Evolutionary conservation across 2,329 filamentous ascomycete species (phyloP), one percentile per base, ranked within the genome.

Genomic region (Bipolaris sorokiniana): DNA sequence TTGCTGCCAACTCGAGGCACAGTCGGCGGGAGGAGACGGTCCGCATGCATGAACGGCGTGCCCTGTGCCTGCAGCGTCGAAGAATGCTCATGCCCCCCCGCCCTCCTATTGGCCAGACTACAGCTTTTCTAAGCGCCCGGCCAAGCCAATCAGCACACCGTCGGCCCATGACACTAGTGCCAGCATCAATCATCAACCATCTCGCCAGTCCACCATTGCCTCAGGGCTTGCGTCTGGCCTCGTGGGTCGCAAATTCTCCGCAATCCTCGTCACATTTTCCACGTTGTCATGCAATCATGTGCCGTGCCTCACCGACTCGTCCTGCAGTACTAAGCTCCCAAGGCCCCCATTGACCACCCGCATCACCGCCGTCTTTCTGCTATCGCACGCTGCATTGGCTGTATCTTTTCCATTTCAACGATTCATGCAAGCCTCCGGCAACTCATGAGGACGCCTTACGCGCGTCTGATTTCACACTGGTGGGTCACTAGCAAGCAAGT

Each of bases 21-120:
- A 62, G 67, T 67, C 45, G 9, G 58, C 65, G 65, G 58, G 63
- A 66, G 40, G 57, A 62, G 56, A 60, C 63, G 61, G 59, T 55
- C 63, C 63, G 65, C 64, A 60, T 69, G 66, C 63, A 67, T 63
- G 51, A 64, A 63, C 40, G 47, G 31, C 33, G 18, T 26, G 58
- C 60, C 58, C 54, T 66, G 60, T 54, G 59, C 57, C 54, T 66
- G 60, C 57, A 52, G 37, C 16, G 7, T 40, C 47, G 28, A 48
- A 44, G 58, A 56, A 59, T 59, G 48, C 51, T 50, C 34, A 20
- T 34, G 23, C 33, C n/a, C 44, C 37, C 18, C 11, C 31, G 26
- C 20, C 2, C 28, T 57, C 54, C 48, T 16, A 66, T 62, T 66
- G 37, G 63, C 45, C 45, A 41, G 38, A n/a, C 16, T 10, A 23